Evolutionary conservation across 1,139 yeast genomes (phyloP), one percentile per base, ranked within the genome.

Genomic region (Waltiozyma solani): DNA sequence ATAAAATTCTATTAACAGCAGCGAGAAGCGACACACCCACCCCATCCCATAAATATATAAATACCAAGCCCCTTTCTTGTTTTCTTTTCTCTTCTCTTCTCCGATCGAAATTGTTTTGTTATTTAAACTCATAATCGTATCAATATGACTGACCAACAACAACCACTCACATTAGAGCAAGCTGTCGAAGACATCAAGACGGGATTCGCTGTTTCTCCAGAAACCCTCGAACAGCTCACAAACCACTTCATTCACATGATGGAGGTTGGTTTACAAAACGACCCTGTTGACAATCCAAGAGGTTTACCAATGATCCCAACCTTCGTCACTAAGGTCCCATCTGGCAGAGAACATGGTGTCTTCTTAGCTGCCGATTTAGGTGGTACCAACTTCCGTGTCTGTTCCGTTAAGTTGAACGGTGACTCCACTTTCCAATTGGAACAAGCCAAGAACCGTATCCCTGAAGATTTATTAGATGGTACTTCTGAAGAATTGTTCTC

Each of bases 281-380:
- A 36, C 18, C 31, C 44, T 1, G 38, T 26, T 4, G 44, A 40
- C 34, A 35, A 34, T 35, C 36, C 45, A 18, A 40, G 22, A 34
- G 48, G 74, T 12, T 52, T 86, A 69, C 95, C 95, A 26, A 86
- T 86, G 95, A 83, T 86, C 49, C 95, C 95, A 27, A 73, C 94
- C 2, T 86, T 61, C 56, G 94, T 87, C 24, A 83, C 94, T 7
- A 68, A 72, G 12, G 70, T 85, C 40, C 96, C 97, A 20, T 70
- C 71, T 33, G 97, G 97, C 36, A 69, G 70, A 35, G 97, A 89
- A 57, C 68, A 64, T 38, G 96, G 96, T 19, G 64, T 80, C 37
- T 73, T 66, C 45, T 66, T 85, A 41, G 95, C 95, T 37, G 91
- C 86, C 15, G 95, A 84, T 56, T 68, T 85, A 39, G 95, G 95